phyloP scores from a whole-genome alignment of 495 filamentous ascomycete species.

The Bathelium albidoporum region DNA sequence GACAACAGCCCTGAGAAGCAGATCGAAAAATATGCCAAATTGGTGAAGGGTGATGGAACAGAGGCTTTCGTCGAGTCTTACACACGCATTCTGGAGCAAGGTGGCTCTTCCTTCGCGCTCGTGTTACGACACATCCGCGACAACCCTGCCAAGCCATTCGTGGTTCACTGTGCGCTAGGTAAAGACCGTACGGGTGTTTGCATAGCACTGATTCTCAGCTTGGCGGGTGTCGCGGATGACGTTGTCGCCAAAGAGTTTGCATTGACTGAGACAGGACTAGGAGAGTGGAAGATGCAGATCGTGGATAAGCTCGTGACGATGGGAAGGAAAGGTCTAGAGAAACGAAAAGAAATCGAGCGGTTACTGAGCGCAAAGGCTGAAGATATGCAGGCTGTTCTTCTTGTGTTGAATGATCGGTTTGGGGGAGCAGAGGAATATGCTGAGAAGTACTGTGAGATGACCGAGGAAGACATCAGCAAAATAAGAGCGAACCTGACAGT shows the following conservation, averaged over 20 bases:
- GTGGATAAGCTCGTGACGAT: constrained; percentile 19
- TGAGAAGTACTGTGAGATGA: constrained; percentile 41
- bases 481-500: constrained; percentile 37
- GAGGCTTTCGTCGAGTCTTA: constrained; percentile 34
- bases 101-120: constrained; percentile 17
- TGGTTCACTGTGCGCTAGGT: constrained; percentile 35
- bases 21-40: constrained; percentile 29
- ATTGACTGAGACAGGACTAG: constrained; percentile 30
- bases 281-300: constrained; percentile 20
- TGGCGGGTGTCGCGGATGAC: constrained; percentile 22
- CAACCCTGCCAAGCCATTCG: constrained; percentile 11
- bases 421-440: constrained; percentile 49
- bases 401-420: constrained; percentile 42
- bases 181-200: constrained; percentile 37
- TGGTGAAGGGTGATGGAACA: constrained; percentile 19
- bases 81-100: constrained; percentile 25
- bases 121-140: constrained; percentile 25
- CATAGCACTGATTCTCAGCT: constrained; percentile 26
- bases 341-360: constrained; percentile 4
- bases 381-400: constrained; percentile 44
- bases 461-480: constrained; percentile 38
- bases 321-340: constrained; percentile 23
- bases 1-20: constrained; percentile 33
- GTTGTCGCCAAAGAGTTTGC: constrained; percentile 30
- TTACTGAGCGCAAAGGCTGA: constrained; percentile 20